phyloP scores from a whole-genome alignment of 495 filamentous ascomycete genomes.

The Choiromyces venosus region DNA sequence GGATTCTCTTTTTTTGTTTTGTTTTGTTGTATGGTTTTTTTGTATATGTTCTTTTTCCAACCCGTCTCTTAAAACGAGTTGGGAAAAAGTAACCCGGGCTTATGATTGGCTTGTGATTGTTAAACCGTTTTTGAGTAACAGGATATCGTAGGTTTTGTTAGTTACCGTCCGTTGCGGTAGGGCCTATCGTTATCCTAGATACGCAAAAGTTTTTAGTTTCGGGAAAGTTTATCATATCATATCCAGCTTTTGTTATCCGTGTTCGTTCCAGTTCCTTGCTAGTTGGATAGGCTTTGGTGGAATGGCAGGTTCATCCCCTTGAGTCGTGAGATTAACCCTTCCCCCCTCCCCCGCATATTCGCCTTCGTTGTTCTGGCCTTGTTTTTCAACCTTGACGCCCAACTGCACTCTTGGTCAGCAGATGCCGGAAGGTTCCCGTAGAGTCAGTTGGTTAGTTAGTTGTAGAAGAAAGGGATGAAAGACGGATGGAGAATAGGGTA shows the following conservation, averaged over 20 bases:
- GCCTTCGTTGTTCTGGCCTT: background rate
- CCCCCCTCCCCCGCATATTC: background rate
- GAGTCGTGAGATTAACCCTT: background rate
- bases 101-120: background rate
- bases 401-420: background rate
- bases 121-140: background rate
- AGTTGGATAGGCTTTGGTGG: background rate
- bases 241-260: background rate
- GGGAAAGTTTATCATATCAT: background rate
- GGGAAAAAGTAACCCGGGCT: background rate
- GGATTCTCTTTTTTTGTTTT: background rate
- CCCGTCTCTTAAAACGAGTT: background rate
- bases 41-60: background rate
- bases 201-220: background rate
- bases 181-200: background rate
- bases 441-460: background rate
- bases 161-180: background rate
- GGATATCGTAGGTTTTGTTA: background rate
- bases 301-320: background rate
- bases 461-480: background rate
- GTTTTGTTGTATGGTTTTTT: background rate
- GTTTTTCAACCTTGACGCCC: background rate
- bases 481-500: background rate
- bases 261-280: background rate
- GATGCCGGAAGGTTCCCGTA: background rate